Evolutionary conservation across 2,329 filamentous ascomycete genomes (phyloP).

Genomic region (Claviceps purpurea): DNA sequence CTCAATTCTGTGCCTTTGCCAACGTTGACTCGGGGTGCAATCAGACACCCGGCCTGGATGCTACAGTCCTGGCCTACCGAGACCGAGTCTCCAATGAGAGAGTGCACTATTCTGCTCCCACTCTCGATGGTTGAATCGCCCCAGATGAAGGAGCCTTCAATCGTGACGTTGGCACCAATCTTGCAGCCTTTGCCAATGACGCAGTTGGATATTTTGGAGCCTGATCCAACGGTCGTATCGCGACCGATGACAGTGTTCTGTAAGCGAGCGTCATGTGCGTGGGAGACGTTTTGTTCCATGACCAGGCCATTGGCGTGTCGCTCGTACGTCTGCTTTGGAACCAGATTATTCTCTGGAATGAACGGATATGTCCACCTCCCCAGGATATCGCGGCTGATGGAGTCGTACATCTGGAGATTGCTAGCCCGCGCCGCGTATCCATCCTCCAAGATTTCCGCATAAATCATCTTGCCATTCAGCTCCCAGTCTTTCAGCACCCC

Average conservation of each 20-base stretch:
- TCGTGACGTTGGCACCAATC: slow-evolving; percentile 71
- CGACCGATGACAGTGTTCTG: slow-evolving; percentile 63
- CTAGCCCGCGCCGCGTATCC: slow-evolving; percentile 78
- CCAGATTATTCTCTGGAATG: slow-evolving; percentile 76
- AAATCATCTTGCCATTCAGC: slow-evolving; percentile 91
- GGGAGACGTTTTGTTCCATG: slow-evolving; percentile 62
- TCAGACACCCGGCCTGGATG: slow-evolving; percentile 58
- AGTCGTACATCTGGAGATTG: slow-evolving; percentile 80
- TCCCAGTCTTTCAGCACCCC: slow-evolving; percentile 95
- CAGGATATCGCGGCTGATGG: slow-evolving; percentile 76
- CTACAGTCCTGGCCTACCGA: slow-evolving; percentile 57
- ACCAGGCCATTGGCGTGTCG: slow-evolving; percentile 58
- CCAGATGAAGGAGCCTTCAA: slow-evolving; percentile 79
- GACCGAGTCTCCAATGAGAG: slow-evolving; percentile 64
- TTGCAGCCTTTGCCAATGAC: slow-evolving; percentile 74
- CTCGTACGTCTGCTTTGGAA: slow-evolving; percentile 64
- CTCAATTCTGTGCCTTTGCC: slow-evolving; percentile 42
- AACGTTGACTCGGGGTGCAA: slow-evolving; percentile 68
- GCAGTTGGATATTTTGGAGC: slow-evolving; percentile 57
- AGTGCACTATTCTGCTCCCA: slow-evolving; percentile 52
- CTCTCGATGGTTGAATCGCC: slow-evolving; percentile 70
- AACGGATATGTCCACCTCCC: slow-evolving; percentile 80
- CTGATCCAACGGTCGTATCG: slow-evolving; percentile 61
- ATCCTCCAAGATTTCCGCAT: slow-evolving; percentile 70
- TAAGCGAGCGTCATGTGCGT: slow-evolving; percentile 60